Evolutionary conservation across 164 flowering plant genomes (phyloP).

Genomic region (Stephania yunnanensis): DNA sequence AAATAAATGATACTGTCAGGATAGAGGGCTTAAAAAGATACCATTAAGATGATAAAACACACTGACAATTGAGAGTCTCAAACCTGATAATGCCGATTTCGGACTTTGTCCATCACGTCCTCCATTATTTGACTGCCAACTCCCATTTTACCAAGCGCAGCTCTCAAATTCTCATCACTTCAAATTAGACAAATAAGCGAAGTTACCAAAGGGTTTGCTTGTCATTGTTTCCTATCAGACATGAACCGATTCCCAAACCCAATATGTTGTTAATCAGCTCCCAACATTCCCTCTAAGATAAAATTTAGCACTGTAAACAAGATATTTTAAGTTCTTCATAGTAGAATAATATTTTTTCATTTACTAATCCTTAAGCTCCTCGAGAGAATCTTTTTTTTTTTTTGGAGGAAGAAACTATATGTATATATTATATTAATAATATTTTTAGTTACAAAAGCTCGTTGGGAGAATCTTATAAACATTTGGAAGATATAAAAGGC

Average conservation of each 20-base stretch:
- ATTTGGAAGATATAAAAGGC: no score
- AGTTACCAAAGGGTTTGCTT: background rate
- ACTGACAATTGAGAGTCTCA: background rate
- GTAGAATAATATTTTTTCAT: no score
- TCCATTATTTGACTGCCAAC: constrained; percentile 48
- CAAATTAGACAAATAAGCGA: background rate
- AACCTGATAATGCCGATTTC: constrained; percentile 88
- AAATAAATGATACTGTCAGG: constrained; percentile 5
- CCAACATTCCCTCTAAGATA: no score
- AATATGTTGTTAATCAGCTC: no score
- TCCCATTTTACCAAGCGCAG: constrained; percentile 81
- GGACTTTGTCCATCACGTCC: constrained; percentile 77
- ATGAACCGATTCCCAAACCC: background rate
- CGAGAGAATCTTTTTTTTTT: no score
- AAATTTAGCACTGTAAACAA: no score
- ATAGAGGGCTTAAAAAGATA: background rate
- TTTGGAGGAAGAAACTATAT: no score
- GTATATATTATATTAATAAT: no score
- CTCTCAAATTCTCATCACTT: constrained; percentile 87
- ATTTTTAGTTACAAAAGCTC: no score
- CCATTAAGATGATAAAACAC: background rate
- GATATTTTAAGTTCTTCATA: no score
- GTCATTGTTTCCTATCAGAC: background rate
- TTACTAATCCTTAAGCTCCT: no score
- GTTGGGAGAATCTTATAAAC: no score